Conservation (phyloP, 2,329 filamentous ascomycete genomes). For the Colletotrichum scovillei region DNA sequence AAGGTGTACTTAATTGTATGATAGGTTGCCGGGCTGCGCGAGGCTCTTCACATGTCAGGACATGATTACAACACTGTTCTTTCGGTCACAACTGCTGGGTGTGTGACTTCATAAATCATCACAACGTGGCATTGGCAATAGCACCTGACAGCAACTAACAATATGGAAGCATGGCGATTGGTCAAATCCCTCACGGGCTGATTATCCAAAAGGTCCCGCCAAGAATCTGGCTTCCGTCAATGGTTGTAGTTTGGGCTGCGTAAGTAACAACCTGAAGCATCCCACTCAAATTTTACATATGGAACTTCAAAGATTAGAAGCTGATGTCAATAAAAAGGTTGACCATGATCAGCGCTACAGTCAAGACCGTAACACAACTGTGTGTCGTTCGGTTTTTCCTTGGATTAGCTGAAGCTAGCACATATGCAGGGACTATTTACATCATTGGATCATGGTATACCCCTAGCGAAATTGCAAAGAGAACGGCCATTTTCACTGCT, state of each 20-base stretch:
- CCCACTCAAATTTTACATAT: not conserved
- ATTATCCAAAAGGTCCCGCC: conserved; percentile 61
- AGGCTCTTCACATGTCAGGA: too few relatives aligned
- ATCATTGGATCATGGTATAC: conserved; percentile 68
- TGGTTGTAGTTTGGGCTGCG: conserved; percentile 59
- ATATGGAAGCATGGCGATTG: conserved; percentile 41
- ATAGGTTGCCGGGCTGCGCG: too few relatives aligned
- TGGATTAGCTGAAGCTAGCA: conserved; percentile 51
- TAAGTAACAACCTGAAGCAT: not conserved
- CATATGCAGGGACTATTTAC: conserved; percentile 55
- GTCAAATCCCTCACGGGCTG: conserved; percentile 57
- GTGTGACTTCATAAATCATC: too few relatives aligned
- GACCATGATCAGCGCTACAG: conserved; percentile 39
- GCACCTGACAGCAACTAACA: not conserved
- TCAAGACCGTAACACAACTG: conserved; percentile 43
- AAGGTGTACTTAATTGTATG: too few relatives aligned
- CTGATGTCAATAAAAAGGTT: not conserved
- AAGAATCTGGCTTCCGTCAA: conserved; percentile 59
- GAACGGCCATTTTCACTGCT: conserved; percentile 71
- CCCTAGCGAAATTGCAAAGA: conserved; percentile 69
- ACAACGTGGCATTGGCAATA: too few relatives aligned
- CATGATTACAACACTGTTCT: too few relatives aligned
- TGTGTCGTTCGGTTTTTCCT: conserved; percentile 54
- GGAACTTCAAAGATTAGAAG: not conserved
- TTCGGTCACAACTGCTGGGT: too few relatives aligned